Evolutionary conservation across 2,329 filamentous ascomycete genomes (phyloP).

Genomic region (Pestalotiopsis sp.): DNA sequence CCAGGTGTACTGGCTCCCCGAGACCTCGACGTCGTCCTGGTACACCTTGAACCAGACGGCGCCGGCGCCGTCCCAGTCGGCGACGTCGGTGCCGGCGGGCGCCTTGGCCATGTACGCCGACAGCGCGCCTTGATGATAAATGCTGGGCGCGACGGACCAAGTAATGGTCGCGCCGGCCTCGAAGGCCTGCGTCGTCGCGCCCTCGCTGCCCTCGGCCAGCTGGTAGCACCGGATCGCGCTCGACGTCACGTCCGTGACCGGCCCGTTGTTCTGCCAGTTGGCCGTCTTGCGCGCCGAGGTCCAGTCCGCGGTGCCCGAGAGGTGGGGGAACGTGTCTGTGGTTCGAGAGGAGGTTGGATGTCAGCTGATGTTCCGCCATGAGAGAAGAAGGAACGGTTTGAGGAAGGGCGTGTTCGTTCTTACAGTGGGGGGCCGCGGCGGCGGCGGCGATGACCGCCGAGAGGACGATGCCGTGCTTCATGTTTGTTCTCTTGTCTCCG

Average conservation of each 20-base stretch:
- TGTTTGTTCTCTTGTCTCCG: neutral
- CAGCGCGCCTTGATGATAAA: constrained; percentile 40
- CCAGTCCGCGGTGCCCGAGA: constrained; percentile 29
- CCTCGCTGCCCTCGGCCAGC: constrained; percentile 36
- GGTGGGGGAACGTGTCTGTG: constrained; percentile 31
- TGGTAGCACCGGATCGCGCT: constrained; percentile 53
- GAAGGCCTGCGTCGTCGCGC: constrained; percentile 35
- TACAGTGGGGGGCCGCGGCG: constrained; percentile 7
- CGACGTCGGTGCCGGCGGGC: constrained; percentile 35
- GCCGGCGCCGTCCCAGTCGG: constrained; percentile 37
- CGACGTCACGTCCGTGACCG: constrained; percentile 47
- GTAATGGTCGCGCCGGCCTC: constrained; percentile 39
- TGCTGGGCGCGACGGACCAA: constrained; percentile 38
- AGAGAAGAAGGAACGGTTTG: neutral
- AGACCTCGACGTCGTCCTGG: constrained; percentile 36
- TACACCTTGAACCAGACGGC: constrained; percentile 43
- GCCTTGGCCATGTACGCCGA: constrained; percentile 42
- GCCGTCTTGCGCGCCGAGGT: constrained; percentile 39
- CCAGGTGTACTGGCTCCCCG: constrained; percentile 35
- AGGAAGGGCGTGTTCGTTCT: neutral
- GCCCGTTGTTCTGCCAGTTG: constrained; percentile 43
- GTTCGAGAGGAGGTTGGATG: no score
- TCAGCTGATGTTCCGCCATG: neutral
- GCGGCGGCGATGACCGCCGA: neutral
- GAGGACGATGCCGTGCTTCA: neutral